Conservation (phyloP, 495 filamentous ascomycete species). For the Glarea lozoyensis region DNA sequence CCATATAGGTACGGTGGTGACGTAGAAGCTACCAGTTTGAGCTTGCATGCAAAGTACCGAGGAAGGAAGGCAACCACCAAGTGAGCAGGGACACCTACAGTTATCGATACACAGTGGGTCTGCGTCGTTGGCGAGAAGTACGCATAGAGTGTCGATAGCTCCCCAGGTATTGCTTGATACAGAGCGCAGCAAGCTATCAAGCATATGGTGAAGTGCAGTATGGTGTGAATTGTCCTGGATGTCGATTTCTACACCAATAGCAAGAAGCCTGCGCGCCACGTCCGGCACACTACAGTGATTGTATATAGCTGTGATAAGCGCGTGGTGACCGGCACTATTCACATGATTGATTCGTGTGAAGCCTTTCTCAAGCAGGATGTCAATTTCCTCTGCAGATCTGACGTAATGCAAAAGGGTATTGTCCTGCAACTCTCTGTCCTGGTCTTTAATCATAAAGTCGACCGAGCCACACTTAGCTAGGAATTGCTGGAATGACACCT, state of each 20-base stretch:
- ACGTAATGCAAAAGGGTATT: constrained; percentile 34
- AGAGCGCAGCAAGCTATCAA: background rate
- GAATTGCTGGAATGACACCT: constrained; percentile 5
- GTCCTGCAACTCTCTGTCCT: background rate
- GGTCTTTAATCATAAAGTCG: constrained; percentile 4
- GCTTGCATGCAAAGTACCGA: background rate
- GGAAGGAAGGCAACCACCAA: constrained; percentile 4
- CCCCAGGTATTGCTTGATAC: background rate
- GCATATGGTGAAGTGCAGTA: constrained; percentile 5
- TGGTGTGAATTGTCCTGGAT: constrained; percentile 9
- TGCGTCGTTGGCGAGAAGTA: constrained; percentile 4
- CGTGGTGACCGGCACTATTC: constrained; percentile 6
- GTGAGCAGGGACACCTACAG: constrained; percentile 6
- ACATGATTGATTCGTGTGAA: constrained; percentile 8
- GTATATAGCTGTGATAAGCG: constrained; percentile 4
- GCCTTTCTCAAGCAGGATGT: constrained; percentile 35
- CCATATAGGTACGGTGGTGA: constrained; percentile 2
- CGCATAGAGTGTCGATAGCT: constrained; percentile 3
- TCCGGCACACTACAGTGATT: constrained; percentile 1
- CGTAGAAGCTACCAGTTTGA: background rate
- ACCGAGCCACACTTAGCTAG: constrained; percentile 7
- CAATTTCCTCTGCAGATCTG: constrained; percentile 31
- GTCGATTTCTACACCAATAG: constrained; percentile 2
- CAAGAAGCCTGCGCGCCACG: constrained; percentile 6
- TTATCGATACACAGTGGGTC: constrained; percentile 1